These are phyloP conservation scores for Aspergillus fumigatiaffinis DNA, from an alignment of 2,329 filamentous ascomycete genomes.

Conservation along the genomic window DNA sequence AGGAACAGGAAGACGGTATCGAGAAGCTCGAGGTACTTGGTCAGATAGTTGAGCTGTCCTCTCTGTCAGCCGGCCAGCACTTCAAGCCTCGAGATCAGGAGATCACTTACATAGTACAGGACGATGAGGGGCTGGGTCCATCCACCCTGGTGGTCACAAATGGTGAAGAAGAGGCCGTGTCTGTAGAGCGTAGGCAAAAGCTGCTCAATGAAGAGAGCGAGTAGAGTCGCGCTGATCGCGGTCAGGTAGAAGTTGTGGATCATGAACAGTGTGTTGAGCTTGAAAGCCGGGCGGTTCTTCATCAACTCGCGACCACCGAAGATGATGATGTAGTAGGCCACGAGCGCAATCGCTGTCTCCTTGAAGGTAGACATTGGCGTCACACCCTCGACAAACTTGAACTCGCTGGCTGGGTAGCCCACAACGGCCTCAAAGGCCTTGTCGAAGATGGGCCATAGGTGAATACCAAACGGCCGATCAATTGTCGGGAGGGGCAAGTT, in stretches of 20 bases:
- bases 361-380: conserved; percentile 89
- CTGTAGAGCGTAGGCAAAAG: conserved; percentile 76
- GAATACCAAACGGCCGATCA: conserved; percentile 86
- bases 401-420: conserved; percentile 82
- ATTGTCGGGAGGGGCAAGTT: conserved; percentile 68
- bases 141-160: conserved; percentile 72
- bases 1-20: conserved; percentile 96
- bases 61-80: background rate
- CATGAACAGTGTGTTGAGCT: conserved; percentile 86
- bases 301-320: conserved; percentile 90
- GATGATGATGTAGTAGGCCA: conserved; percentile 88
- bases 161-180: conserved; percentile 80
- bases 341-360: conserved; percentile 73
- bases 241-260: conserved; percentile 96
- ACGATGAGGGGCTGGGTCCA: conserved; percentile 93
- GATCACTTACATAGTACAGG: conserved; percentile 82
- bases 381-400: conserved; percentile 73
- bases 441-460: conserved; percentile 92
- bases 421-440: conserved; percentile 72
- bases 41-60: conserved; percentile 86
- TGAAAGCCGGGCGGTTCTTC: conserved; percentile 79
- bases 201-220: conserved; percentile 87
- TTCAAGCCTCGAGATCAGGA: background rate
- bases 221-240: conserved; percentile 71
- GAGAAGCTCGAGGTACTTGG: conserved; percentile 93